Evolutionary conservation across 768 basidiomycete species (phyloP).

Genomic region (Pholiota conissans): DNA sequence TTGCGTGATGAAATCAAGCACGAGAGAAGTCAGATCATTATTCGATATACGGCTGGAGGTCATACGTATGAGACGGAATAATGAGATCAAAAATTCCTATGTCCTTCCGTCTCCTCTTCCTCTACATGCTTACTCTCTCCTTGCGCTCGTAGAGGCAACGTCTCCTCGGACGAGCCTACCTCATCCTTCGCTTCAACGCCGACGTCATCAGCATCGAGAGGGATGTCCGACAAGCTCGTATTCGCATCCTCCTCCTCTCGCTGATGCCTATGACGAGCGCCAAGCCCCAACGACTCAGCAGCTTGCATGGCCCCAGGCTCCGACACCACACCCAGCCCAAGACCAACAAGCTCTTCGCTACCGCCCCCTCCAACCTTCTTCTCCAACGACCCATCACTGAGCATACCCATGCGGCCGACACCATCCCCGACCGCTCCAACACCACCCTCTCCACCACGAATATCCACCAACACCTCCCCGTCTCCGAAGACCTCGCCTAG

Average conservation of each 20-base stretch:
- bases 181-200: background rate
- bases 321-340: background rate
- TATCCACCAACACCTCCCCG: slow-evolving; percentile 8
- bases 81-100: no score
- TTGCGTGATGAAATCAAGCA: no score
- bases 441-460: no score
- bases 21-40: no score
- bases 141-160: background rate
- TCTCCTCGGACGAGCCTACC: background rate
- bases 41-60: no score
- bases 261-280: background rate
- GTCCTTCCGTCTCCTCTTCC: background rate
- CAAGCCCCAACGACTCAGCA: background rate
- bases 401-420: slow-evolving; percentile 1
- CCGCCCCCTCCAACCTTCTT: background rate
- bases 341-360: background rate
- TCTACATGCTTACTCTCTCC: background rate
- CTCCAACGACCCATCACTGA: slow-evolving; percentile 2
- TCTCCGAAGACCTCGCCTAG: slow-evolving; percentile 52
- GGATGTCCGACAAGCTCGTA: background rate
- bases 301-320: background rate
- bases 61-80: no score
- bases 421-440: background rate
- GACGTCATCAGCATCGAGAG: background rate
- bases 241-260: background rate